Percentiles rank a stretch among this genome's conserved stretches.
Evolutionary conservation across 2,329 filamentous ascomycete genomes (phyloP).

Genomic region (Monosporascus sp.): DNA sequence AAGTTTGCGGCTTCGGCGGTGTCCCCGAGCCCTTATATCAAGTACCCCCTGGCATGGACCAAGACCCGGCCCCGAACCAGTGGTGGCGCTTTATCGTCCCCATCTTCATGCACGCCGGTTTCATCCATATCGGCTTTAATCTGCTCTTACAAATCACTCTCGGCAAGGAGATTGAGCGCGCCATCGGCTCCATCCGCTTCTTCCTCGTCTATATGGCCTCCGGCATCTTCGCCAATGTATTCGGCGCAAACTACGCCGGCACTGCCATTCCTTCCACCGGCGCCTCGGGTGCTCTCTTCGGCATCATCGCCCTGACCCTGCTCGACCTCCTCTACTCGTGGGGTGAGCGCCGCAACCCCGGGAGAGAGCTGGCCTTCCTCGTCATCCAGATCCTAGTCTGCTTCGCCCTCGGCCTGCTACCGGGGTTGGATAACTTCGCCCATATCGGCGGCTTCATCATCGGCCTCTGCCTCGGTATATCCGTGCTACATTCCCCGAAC

Average conservation of each 20-base stretch:
- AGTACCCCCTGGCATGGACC: slow-evolving; percentile 32
- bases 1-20: slow-evolving; percentile 79
- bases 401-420: slow-evolving; percentile 86
- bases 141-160: slow-evolving; percentile 85
- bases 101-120: slow-evolving; percentile 90
- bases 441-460: slow-evolving; percentile 96
- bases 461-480: slow-evolving; percentile 81
- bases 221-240: slow-evolving; percentile 92
- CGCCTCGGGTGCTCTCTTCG: slow-evolving; percentile 85
- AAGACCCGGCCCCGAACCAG: slow-evolving; percentile 69
- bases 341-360: slow-evolving; percentile 69
- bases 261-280: slow-evolving; percentile 78
- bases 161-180: slow-evolving; percentile 85
- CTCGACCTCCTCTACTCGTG: slow-evolving; percentile 93
- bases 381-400: slow-evolving; percentile 80
- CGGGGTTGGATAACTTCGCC: slow-evolving; percentile 92
- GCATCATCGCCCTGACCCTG: slow-evolving; percentile 80
- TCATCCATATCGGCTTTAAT: slow-evolving; percentile 96
- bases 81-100: slow-evolving; percentile 96
- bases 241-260: slow-evolving; percentile 89
- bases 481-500: slow-evolving; percentile 82
- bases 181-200: slow-evolving; percentile 84
- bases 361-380: slow-evolving; percentile 83
- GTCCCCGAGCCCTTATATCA: slow-evolving; percentile 63
- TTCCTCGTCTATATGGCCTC: slow-evolving; percentile 82